Base-by-base conservation (phyloP, 208 protist species). In the Leishmania tropica region DNA sequence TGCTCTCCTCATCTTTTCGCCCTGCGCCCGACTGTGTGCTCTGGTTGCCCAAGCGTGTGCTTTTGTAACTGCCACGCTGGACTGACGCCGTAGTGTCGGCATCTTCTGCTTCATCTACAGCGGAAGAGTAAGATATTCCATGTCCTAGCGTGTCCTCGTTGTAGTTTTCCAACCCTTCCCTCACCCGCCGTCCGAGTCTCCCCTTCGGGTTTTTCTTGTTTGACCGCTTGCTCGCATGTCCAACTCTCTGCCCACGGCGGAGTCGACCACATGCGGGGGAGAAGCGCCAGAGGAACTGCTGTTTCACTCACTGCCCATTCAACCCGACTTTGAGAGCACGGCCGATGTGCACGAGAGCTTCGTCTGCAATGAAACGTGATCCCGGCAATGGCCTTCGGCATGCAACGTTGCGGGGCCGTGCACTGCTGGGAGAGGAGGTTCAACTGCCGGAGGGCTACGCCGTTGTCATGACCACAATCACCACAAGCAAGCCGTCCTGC, bases 301-400 rank as follows among this genome's bases (percentile, higher is more conserved):
- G 4, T 88, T 96, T 37, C 94, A 97, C 62, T 87, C 89, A 8
- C 79, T 97, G 8, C 94, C 94, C 17, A 71, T 96, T 51, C 87
- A 88, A 65, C 94, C 91, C 0, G 78, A 80, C 54, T 97, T 97
- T 56, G 78, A 89, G 31, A 93, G 94, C 62, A 91, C 85, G 37
- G 96, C 90, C 19, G 92, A 97, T 74, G 73, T 97, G 10, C 51
- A 67, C 40, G 85, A 79, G 42, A 94, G 94, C 80, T 95, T 97
- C 80, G 28, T 51, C 81, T 11, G 84, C 85, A 54, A 94, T 85
- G 45, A 81, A 51, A 21, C 40, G 68, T 1, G 81, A 76, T 37
- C 56, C 54, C 10, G 35, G 64, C 21, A 65, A 40, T 28, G 78
- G 75, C 17, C 37, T 80, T 6, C 78, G 54, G 79, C 67, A 81